These are phyloP conservation scores for Trametes maxima DNA, from an alignment of 768 basidiomycete genomes.

Conservation along the genomic window DNA sequence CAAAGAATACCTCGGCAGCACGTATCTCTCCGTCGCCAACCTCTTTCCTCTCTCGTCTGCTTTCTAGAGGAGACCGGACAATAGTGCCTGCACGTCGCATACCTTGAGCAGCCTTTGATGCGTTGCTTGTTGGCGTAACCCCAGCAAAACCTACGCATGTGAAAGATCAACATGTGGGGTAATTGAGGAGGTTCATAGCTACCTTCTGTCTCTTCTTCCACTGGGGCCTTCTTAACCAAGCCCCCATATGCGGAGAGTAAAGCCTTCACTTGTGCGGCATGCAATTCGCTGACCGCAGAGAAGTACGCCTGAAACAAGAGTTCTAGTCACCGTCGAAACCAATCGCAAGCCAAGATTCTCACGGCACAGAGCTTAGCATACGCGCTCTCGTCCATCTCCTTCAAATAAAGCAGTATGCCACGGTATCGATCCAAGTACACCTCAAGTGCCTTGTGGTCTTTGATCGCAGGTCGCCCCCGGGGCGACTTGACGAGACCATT, in stretches of 20 bases:
- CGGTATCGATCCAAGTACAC: slow-evolving; percentile 84
- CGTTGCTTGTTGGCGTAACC: slow-evolving; percentile 22
- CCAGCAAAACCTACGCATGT: slow-evolving; percentile 25
- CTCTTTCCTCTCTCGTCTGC: slow-evolving; percentile 56
- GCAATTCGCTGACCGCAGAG: slow-evolving; percentile 79
- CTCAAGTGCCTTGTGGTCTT: slow-evolving; percentile 76
- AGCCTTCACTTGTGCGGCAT: slow-evolving; percentile 77
- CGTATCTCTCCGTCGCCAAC: slow-evolving; percentile 59
- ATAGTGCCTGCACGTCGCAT: slow-evolving; percentile 85
- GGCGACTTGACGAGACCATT: slow-evolving; percentile 53
- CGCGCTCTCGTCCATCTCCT: slow-evolving; percentile 91
- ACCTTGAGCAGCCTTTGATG: slow-evolving; percentile 52
- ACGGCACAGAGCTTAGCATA: slow-evolving; percentile 93
- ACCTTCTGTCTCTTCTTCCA: slow-evolving; percentile 81
- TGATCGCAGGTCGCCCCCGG: slow-evolving; percentile 49
- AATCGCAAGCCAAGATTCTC: slow-evolving; percentile 32
- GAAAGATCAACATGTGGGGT: neutral
- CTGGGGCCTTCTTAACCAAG: slow-evolving; percentile 63
- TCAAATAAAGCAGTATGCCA: slow-evolving; percentile 88
- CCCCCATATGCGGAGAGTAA: slow-evolving; percentile 60
- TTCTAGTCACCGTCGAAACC: neutral
- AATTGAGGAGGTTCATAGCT: slow-evolving; percentile 4
- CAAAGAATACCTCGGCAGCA: slow-evolving; percentile 65
- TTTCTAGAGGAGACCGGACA: slow-evolving; percentile 76
- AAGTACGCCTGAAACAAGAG: slow-evolving; percentile 75